Conservation (phyloP, 164 flowering plant genomes). For the Platanus orientalis region DNA sequence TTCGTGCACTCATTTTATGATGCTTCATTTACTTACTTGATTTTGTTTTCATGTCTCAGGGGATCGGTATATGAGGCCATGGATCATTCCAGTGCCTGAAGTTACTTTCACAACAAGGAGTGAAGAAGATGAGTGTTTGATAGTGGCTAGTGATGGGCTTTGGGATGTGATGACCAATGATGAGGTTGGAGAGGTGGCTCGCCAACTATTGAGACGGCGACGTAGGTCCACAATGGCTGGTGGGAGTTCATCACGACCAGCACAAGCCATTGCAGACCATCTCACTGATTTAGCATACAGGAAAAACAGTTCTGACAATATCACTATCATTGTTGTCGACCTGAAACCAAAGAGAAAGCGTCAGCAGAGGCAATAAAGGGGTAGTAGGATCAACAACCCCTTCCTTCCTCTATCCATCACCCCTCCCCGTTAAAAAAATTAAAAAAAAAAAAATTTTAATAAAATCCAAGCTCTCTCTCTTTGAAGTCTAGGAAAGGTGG, state of each 20-base stretch:
- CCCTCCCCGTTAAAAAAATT: background rate
- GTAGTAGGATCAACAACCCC: background rate
- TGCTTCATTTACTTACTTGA: background rate
- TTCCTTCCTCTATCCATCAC: background rate
- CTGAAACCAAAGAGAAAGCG: conserved; percentile 45
- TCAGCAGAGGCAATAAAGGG: conserved; percentile 26
- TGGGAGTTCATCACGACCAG: conserved; percentile 31
- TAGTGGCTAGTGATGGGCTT: conserved; percentile 71
- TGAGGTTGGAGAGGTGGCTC: conserved; percentile 56
- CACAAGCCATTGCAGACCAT: conserved; percentile 54
- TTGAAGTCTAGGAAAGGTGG: background rate
- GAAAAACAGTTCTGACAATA: conserved; percentile 56
- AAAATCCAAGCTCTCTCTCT: no score
- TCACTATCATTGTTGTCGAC: conserved; percentile 64
- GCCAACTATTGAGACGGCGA: conserved; percentile 39
- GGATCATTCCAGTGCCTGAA: conserved; percentile 67
- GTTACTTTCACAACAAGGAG: conserved; percentile 50
- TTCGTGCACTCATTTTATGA: background rate
- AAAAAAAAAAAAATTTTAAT: no score
- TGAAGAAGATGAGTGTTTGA: conserved; percentile 64
- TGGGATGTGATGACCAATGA: conserved; percentile 75
- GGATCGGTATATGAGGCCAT: conserved; percentile 58
- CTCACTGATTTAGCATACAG: conserved; percentile 55
- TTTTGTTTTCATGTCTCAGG: conserved; percentile 34
- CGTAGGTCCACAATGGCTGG: conserved; percentile 26